These are phyloP conservation scores for Clarireedia monteithiana DNA, from an alignment of 2,329 filamentous ascomycete genomes.

Conservation along the genomic window DNA sequence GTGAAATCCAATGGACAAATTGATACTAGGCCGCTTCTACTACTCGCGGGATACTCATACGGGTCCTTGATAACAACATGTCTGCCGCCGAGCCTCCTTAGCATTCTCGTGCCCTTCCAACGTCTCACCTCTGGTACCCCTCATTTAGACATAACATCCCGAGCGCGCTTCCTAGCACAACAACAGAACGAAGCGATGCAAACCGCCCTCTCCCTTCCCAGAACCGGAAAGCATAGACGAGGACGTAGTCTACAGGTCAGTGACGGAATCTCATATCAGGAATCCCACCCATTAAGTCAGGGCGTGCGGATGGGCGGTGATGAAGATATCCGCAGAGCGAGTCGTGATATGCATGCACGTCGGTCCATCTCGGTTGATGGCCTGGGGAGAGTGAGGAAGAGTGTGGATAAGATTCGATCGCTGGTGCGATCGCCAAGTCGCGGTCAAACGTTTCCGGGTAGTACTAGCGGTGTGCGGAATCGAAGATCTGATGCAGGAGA, in stretches of 20 bases:
- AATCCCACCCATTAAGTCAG: slow-evolving; percentile 15
- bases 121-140: slow-evolving; percentile 47
- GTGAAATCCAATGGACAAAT: background rate
- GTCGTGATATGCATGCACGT: slow-evolving; percentile 28
- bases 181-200: slow-evolving; percentile 41
- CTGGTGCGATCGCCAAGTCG: slow-evolving; percentile 15
- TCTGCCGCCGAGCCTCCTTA: slow-evolving; percentile 47
- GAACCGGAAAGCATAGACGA: slow-evolving; percentile 8
- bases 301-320: slow-evolving; percentile 27
- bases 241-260: slow-evolving; percentile 15
- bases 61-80: slow-evolving; percentile 74
- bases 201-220: slow-evolving; percentile 14
- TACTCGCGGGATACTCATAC: slow-evolving; percentile 84
- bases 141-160: slow-evolving; percentile 60
- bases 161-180: slow-evolving; percentile 60
- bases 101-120: slow-evolving; percentile 45
- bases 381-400: slow-evolving; percentile 31
- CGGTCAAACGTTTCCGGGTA: background rate
- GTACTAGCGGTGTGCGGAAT: background rate
- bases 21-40: slow-evolving; percentile 29
- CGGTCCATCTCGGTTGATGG: slow-evolving; percentile 27
- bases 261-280: slow-evolving; percentile 14
- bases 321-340: slow-evolving; percentile 29
- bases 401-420: slow-evolving; percentile 33
- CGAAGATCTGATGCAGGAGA: background rate